Base-by-base conservation (phyloP, 768 basidiomycete genomes). In the Tremella fuciformis region DNA sequence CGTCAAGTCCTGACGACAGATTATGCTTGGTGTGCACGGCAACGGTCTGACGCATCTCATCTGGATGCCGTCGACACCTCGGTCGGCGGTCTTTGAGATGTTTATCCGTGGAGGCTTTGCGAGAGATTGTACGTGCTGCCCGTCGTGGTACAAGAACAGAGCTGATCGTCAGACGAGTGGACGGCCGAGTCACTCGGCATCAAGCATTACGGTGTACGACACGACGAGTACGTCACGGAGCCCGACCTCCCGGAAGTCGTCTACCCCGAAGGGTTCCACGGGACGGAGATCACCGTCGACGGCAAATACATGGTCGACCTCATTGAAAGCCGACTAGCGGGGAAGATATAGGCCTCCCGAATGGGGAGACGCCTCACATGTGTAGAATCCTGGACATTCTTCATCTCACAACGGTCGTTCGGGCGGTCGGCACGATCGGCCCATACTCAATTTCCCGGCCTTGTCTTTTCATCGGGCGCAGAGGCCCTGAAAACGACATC, bases 11-110 rank as follows among this genome's bases (percentile, higher is more conserved):
- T 37, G 50, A 52, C 18, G 24, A n/a, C 60, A 94, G 91, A 89
- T 94, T 68, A 83, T 94, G 86, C 87, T 93, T 83, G 91, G 91
- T 57, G 87, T 94, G 15, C 91, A 94, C 67, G 91, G 92, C 9
- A 94, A 96, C 70, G 92, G 89, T 29, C 75, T 96, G 39, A 93
- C 91, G 0, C 83, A 89, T 25, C 82, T 93, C 0, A 73, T 96
- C 3, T 96, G 91, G 91, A 96, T 94, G 92, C 86, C 88, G 21
- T 88, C 89, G 1, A 84, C 83, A 2, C 85, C 85, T 4, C 81
- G 86, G 16, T 83, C 89, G 29, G 91, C 92, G 0, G 90, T 96
- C 29, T 89, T 94, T 71, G 92, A 96, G 70, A 91, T 96, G 78
- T 92, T 91, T 76, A 89, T 81, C 76, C 87, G 87, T 0, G 81